phyloP scores from a whole-genome alignment of 768 basidiomycete genomes.

The Mycena epipterygia region DNA sequence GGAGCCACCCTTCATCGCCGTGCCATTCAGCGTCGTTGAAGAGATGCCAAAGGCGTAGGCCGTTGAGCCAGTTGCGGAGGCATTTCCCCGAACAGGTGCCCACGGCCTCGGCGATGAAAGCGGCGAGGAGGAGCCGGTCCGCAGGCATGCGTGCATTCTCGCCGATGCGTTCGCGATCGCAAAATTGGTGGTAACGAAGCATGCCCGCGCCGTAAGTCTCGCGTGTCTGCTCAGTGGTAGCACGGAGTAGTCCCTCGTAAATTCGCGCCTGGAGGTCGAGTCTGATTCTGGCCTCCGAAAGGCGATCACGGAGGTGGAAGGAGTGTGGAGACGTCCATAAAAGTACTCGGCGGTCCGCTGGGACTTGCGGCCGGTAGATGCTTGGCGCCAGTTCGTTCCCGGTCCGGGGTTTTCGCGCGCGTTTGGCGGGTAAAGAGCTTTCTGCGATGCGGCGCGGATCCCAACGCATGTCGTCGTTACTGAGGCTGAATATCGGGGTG shows the following conservation, averaged over 20 bases:
- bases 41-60: slow-evolving; percentile 13
- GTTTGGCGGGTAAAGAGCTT: background rate
- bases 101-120: slow-evolving; percentile 20
- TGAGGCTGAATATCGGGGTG: background rate
- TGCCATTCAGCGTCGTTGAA: background rate
- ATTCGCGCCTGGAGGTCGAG: background rate
- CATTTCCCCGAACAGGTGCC: background rate
- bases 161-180: background rate
- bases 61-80: slow-evolving; percentile 4
- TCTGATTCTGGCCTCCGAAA: background rate
- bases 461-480: background rate
- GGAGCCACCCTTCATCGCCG: background rate
- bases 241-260: background rate
- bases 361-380: slow-evolving; percentile 2
- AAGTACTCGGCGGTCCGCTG: background rate
- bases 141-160: slow-evolving; percentile 5
- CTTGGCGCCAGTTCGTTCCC: background rate
- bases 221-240: background rate
- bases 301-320: background rate
- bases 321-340: slow-evolving; percentile 5
- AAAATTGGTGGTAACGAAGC: background rate
- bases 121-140: slow-evolving; percentile 3
- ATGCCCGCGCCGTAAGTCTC: background rate
- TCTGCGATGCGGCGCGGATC: background rate
- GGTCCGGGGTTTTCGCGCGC: background rate